phyloP scores from a whole-genome alignment of 768 basidiomycete species.

The Boletus sp. region DNA sequence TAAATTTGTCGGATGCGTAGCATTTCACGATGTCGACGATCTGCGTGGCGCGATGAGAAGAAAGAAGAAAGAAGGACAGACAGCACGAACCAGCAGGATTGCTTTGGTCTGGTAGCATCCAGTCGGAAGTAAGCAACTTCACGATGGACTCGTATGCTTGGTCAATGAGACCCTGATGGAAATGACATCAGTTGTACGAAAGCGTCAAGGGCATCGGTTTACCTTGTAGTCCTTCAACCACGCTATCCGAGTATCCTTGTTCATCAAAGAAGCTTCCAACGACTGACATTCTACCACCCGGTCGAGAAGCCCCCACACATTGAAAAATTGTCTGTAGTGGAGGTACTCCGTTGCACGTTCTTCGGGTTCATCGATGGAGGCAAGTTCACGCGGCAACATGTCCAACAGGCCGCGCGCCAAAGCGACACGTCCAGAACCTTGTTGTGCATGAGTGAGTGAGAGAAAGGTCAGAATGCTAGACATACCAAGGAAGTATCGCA shows the following conservation, averaged over 20 bases:
- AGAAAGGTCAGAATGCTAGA: not conserved
- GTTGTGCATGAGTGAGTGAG: constrained; percentile 2
- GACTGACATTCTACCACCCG: constrained; percentile 60
- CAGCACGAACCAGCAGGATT: constrained; percentile 33
- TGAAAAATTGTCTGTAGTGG: constrained; percentile 79
- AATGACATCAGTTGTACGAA: not conserved
- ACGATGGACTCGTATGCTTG: constrained; percentile 62
- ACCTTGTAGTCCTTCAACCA: constrained; percentile 73
- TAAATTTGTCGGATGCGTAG: constrained; percentile 84
- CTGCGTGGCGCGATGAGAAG: constrained; percentile 34
- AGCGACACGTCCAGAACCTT: constrained; percentile 73
- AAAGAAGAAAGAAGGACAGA: not conserved
- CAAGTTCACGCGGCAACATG: constrained; percentile 62
- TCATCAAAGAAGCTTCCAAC: constrained; percentile 54
- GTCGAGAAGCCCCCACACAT: constrained; percentile 66
- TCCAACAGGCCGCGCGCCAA: constrained; percentile 60
- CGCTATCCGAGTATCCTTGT: constrained; percentile 51
- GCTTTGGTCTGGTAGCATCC: constrained; percentile 63
- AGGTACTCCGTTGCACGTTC: constrained; percentile 72
- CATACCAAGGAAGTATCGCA: constrained; percentile 88
- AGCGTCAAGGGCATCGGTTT: not conserved
- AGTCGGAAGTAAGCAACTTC: constrained; percentile 73
- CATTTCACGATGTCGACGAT: constrained; percentile 64
- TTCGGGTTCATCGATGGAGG: constrained; percentile 62
- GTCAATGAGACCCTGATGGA: constrained; percentile 54